Percentiles rank a stretch among this genome's conserved stretches.
Conservation (phyloP, 2,329 filamentous ascomycete species). For the Apiospora saccharicola region DNA sequence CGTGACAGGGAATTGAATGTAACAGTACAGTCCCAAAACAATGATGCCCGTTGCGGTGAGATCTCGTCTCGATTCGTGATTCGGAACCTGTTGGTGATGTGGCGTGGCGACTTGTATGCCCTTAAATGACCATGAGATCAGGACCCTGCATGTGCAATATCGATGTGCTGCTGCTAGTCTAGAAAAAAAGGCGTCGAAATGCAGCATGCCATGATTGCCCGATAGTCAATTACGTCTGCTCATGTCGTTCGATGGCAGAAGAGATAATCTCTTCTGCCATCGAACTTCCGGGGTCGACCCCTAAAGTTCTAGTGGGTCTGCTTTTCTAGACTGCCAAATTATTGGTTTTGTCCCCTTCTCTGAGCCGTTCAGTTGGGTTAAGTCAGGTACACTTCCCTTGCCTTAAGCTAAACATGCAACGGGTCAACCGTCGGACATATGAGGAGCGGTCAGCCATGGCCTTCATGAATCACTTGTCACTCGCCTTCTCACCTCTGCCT, state of each 20-base stretch:
- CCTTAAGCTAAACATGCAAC: neutral
- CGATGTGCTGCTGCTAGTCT: neutral
- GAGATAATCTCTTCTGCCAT: constrained; percentile 12
- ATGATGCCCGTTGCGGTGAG: neutral
- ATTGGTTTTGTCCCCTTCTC: neutral
- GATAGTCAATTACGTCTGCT: constrained; percentile 15
- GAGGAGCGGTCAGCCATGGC: neutral
- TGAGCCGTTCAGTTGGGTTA: neutral
- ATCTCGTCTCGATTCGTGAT: neutral
- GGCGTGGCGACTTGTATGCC: neutral
- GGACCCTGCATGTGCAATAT: neutral
- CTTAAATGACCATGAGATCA: neutral
- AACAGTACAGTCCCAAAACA: neutral
- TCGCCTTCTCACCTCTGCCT: neutral
- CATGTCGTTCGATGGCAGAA: neutral
- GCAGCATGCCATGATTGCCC: constrained; percentile 5
- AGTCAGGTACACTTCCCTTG: neutral
- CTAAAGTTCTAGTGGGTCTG: neutral
- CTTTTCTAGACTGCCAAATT: constrained; percentile 11
- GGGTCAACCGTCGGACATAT: constrained; percentile 18
- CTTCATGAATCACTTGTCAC: neutral
- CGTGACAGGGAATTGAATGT: neutral
- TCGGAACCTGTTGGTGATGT: neutral
- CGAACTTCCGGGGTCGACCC: constrained; percentile 13
- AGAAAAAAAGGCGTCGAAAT: neutral